Conservation (phyloP, 345 rosid genomes). For the Brassica carinata region DNA sequence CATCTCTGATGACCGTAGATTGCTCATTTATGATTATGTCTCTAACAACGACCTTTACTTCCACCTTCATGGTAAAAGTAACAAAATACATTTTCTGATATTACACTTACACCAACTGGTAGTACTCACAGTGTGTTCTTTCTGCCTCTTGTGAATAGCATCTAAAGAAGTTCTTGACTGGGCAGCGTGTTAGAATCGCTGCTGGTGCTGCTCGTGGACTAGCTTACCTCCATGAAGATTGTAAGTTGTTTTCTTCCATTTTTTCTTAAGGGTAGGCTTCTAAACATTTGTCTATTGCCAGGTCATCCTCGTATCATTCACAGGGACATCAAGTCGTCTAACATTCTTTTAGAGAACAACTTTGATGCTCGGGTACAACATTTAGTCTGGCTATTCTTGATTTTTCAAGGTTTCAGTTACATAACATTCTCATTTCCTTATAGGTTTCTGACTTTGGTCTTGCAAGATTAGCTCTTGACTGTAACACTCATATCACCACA, state of each 20-base stretch:
- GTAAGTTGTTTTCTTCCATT: slow-evolving; percentile 48
- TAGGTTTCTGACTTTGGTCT: slow-evolving; percentile 99
- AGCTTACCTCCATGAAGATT: slow-evolving; percentile 97
- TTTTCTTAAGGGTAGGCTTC: neutral
- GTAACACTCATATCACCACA: slow-evolving; percentile 84
- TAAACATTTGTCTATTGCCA: neutral
- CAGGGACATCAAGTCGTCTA: neutral
- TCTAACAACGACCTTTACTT: slow-evolving; percentile 3
- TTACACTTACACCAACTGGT: neutral
- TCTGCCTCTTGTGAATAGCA: slow-evolving; percentile 43
- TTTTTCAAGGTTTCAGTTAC: neutral
- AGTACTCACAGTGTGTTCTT: neutral
- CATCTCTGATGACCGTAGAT: neutral
- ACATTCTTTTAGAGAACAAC: neutral
- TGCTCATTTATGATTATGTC: neutral
- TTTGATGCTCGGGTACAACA: slow-evolving; percentile 1
- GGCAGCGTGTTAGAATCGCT: slow-evolving; percentile 83
- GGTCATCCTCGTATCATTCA: neutral
- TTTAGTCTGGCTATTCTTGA: neutral
- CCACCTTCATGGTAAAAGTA: neutral
- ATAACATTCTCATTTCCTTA: slow-evolving; percentile 12
- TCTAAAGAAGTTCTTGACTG: slow-evolving; percentile 67
- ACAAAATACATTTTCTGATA: neutral
- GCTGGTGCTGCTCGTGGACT: slow-evolving; percentile 97
- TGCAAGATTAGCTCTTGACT: slow-evolving; percentile 87